A percentile compares a stretch with the other conserved stretches of the same genome.
Conservation (phyloP, 306 rosid species). For the Vigna hirtella region DNA sequence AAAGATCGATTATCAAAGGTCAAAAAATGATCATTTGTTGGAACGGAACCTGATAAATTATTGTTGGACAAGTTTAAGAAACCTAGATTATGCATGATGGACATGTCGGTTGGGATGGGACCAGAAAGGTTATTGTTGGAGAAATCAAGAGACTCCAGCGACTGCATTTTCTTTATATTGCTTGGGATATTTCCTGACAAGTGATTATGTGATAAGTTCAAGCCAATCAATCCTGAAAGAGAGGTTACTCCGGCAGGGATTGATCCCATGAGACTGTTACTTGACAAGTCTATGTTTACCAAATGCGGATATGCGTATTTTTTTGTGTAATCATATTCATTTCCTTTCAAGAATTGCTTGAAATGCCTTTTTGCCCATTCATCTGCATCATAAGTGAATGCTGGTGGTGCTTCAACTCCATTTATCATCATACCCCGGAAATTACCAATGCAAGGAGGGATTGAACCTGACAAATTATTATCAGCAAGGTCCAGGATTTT, state of each 20-base stretch:
- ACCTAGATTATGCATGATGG: slow-evolving; percentile 8
- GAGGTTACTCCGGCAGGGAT: not conserved
- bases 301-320: not conserved
- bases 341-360: slow-evolving; percentile 34
- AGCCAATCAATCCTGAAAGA: not conserved
- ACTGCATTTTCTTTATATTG: not conserved
- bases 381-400: not conserved
- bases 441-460: slow-evolving; percentile 40
- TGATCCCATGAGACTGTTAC: slow-evolving; percentile 15
- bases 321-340: not conserved
- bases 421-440: not conserved
- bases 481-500: slow-evolving; percentile 31
- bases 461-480: slow-evolving; percentile 14
- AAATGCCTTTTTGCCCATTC: not conserved
- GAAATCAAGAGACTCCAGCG: slow-evolving; percentile 13
- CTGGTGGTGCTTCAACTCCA: not conserved
- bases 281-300: slow-evolving; percentile 24
- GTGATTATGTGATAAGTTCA: slow-evolving; percentile 13
- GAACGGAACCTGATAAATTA: slow-evolving; percentile 8
- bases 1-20: not conserved
- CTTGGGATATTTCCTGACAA: slow-evolving; percentile 17
- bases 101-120: slow-evolving; percentile 4
- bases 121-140: slow-evolving; percentile 16
- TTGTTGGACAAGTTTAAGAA: slow-evolving; percentile 14
- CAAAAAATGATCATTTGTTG: not conserved